A percentile compares a stretch with the other conserved stretches of the same genome.
Conservation (phyloP, 495 filamentous ascomycete genomes). For the Astrothelium macrocarpum region DNA sequence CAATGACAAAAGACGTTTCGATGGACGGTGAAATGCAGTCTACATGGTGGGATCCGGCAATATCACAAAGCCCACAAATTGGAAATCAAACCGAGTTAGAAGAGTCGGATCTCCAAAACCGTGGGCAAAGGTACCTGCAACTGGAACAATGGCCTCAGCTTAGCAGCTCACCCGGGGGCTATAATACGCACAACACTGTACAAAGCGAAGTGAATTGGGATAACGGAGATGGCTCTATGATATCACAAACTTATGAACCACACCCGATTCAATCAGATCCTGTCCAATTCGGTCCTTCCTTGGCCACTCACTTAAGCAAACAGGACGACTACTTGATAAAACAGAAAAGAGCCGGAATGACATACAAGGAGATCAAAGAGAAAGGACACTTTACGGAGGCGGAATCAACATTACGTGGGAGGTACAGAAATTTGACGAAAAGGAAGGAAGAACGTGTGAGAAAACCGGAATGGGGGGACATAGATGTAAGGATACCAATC, state of each 20-base stretch:
- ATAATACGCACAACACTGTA: not conserved
- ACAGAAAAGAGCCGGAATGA: constrained; percentile 53
- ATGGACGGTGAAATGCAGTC: not conserved
- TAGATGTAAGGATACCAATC: constrained; percentile 56
- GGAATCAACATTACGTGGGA: constrained; percentile 78
- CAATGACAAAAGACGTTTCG: not conserved
- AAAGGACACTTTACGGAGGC: constrained; percentile 61
- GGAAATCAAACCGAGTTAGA: not conserved
- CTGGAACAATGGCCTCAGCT: not conserved
- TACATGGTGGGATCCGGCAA: not conserved
- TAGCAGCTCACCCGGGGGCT: not conserved
- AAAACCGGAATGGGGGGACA: constrained; percentile 65
- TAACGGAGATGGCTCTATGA: not conserved
- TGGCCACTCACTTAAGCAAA: not conserved
- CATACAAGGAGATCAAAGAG: constrained; percentile 70
- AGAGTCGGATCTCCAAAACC: not conserved
- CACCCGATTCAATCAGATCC: not conserved
- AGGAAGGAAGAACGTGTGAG: constrained; percentile 60
- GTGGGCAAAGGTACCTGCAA: not conserved
- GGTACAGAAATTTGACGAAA: constrained; percentile 73
- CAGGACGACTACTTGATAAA: constrained; percentile 52
- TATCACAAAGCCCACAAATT: not conserved
- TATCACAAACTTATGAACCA: not conserved
- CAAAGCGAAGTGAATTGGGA: not conserved
- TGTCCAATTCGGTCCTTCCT: not conserved